A percentile compares a stretch with the other conserved stretches of the same genome.
Conservation (phyloP, 768 basidiomycete genomes). For the Lentinula sp. region DNA sequence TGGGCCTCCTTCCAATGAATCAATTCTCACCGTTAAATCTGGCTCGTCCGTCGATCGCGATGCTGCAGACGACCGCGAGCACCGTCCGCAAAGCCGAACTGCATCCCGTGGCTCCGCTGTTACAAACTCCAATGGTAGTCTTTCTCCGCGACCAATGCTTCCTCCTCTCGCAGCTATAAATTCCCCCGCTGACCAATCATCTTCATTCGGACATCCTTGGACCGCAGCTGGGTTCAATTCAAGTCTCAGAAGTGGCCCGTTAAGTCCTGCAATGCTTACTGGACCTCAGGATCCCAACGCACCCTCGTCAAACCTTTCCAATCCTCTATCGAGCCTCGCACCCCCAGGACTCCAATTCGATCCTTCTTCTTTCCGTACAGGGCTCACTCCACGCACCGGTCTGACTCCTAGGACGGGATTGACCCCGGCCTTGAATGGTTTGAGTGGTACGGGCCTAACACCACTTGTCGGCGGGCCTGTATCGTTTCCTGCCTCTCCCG, state of each 20-base stretch:
- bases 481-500: slow-evolving; percentile 80
- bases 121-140: neutral
- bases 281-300: slow-evolving; percentile 58
- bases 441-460: slow-evolving; percentile 73
- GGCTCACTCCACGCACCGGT: slow-evolving; percentile 82
- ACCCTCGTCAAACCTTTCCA: slow-evolving; percentile 16
- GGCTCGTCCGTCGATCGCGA: neutral
- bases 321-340: slow-evolving; percentile 13
- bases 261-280: slow-evolving; percentile 94
- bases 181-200: slow-evolving; percentile 57
- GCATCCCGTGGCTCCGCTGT: slow-evolving; percentile 32
- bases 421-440: slow-evolving; percentile 74
- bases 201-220: slow-evolving; percentile 48
- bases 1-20: slow-evolving; percentile 24
- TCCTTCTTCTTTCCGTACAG: slow-evolving; percentile 69
- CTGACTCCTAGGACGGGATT: slow-evolving; percentile 83
- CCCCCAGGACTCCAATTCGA: slow-evolving; percentile 49
- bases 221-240: slow-evolving; percentile 41
- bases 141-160: slow-evolving; percentile 56
- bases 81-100: slow-evolving; percentile 11
- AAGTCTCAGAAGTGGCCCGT: slow-evolving; percentile 87
- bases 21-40: slow-evolving; percentile 21
- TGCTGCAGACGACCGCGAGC: neutral
- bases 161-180: slow-evolving; percentile 79
- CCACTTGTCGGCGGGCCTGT: slow-evolving; percentile 71